Conservation (phyloP, 768 basidiomycete species). For the Suillus bovinus region DNA sequence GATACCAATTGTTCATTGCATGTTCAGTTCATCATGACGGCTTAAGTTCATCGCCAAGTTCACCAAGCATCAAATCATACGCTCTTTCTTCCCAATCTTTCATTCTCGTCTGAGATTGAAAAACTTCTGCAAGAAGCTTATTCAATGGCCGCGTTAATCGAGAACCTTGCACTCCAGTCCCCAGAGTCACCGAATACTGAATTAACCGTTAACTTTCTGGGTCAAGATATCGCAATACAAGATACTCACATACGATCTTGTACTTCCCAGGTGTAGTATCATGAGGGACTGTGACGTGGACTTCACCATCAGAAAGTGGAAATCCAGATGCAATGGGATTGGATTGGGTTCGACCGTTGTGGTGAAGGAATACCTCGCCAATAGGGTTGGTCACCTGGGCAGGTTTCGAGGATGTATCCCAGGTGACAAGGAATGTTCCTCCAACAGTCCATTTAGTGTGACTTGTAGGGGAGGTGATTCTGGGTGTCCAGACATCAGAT, state of each 20-base stretch:
- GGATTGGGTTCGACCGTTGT: constrained; percentile 28
- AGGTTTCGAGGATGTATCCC: constrained; percentile 45
- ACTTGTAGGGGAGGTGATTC: constrained; percentile 37
- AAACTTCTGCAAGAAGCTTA: constrained; percentile 8
- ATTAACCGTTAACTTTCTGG: constrained; percentile 6
- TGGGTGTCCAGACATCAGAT: constrained; percentile 51
- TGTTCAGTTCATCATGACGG: too few species aligned
- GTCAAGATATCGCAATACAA: not conserved
- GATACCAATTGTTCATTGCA: not conserved
- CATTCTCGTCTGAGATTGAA: not conserved
- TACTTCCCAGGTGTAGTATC: constrained; percentile 40
- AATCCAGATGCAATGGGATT: constrained; percentile 42
- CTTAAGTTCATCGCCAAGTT: not conserved
- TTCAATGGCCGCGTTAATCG: constrained; percentile 33
- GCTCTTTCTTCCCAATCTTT: not conserved
- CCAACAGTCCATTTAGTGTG: constrained; percentile 44
- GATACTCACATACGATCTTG: constrained; percentile 44
- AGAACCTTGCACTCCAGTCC: constrained; percentile 46
- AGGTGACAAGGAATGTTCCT: constrained; percentile 41
- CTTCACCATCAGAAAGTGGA: constrained; percentile 34
- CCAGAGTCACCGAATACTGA: constrained; percentile 58
- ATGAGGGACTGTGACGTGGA: constrained; percentile 41
- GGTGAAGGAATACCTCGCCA: constrained; percentile 45
- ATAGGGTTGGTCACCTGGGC: constrained; percentile 47
- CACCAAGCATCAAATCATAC: not conserved